Conservation (phyloP, 1,284 basidiomycete species). For the Marasmius sp. region DNA sequence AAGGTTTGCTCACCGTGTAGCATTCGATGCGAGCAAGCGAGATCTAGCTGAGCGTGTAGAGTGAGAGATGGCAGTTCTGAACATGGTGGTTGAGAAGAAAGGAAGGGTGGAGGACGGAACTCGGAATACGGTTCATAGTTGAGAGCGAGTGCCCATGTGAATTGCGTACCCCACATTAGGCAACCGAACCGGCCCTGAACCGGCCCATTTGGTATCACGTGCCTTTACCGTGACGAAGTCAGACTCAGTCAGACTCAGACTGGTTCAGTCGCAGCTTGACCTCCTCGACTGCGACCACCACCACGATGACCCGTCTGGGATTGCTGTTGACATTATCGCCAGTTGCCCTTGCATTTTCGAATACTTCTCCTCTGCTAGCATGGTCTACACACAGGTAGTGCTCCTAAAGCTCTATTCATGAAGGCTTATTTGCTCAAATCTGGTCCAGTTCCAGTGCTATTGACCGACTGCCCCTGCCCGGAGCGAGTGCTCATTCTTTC, state of each 20-base stretch:
- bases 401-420: background rate
- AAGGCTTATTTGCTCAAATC: background rate
- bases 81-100: constrained; percentile 17
- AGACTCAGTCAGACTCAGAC: background rate
- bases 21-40: background rate
- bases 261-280: background rate
- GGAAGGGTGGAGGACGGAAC: background rate
- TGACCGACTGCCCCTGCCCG: constrained; percentile 34
- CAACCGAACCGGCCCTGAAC: background rate
- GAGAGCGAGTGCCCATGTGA: constrained; percentile 6
- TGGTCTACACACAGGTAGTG: constrained; percentile 67
- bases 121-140: constrained; percentile 3
- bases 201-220: background rate
- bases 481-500: constrained; percentile 28
- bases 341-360: constrained; percentile 51
- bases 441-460: constrained; percentile 46
- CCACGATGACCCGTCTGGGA: constrained; percentile 13
- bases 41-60: constrained; percentile 1
- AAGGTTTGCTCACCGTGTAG: background rate
- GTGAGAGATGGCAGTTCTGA: constrained; percentile 20
- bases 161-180: background rate
- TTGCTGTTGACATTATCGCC: constrained; percentile 38
- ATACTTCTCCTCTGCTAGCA: constrained; percentile 62
- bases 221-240: background rate
- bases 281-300: constrained; percentile 3